Base-by-base conservation (phyloP, 306 rosid genomes). In the Erythrophleum fordii region DNA sequence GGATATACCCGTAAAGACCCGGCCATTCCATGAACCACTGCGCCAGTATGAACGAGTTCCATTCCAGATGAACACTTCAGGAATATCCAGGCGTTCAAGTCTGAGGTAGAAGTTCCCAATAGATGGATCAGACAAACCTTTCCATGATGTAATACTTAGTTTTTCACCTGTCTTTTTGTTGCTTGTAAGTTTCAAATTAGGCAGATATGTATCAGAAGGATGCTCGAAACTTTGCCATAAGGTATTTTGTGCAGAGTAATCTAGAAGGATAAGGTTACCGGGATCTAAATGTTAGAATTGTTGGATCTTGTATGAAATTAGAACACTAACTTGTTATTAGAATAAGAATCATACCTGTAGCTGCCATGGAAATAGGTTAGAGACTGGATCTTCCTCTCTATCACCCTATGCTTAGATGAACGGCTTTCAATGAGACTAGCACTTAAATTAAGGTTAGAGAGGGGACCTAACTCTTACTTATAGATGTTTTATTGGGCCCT, bases 1-100 rank as follows among this genome's bases (percentile, higher is more conserved):
- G 0, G 76, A 80, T n/a, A 79, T 0, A 3, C 90, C 86, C 0
- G 58, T 37, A 56, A 84, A 87, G 62, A 14, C 29, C 0, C n/a
- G 8, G 16, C 16, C 12, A 26, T 61, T 80, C 86, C 88, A 85
- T 3, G 75, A 88, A 34, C 91, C 87, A 48, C 45, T 76, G 22
- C 88, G 69, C 83, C 83, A 87, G 14, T 11, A 35, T 5, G 85
- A 79, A 3, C 14, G 35, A 68, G 59, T 34, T 31, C 52, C 77
- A 42, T 85, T 61, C 85, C 80, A 77, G 16, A 68, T 37, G 11
- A 82, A 51, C 7, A 4, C 14, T 61, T 87, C 78, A 14, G 86
- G 64, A 16, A 59, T 69, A 29, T 3, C 52, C 3, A 18, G 46
- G 2, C 28, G 35, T 22, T 80, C 39, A 41, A 87, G n/a, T 41